Conservation (phyloP, 371 early-diverging fungal species). For the Capniomyces stellatus region DNA sequence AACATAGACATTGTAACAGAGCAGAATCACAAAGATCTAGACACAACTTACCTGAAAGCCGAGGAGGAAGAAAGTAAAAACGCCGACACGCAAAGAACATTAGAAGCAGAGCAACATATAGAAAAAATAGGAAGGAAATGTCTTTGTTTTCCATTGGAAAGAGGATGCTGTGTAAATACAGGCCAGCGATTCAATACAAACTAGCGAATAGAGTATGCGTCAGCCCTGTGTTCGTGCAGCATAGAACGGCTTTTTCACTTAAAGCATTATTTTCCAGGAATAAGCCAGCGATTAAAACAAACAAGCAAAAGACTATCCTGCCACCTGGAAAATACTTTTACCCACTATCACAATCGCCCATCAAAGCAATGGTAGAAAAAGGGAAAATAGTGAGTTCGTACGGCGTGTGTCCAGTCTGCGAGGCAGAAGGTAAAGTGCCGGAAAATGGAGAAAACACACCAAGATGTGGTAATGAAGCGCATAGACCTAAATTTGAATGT, state of each 20-base stretch:
- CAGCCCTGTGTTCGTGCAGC: too few relatives aligned
- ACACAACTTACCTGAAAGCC: too few relatives aligned
- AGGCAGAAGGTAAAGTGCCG: conserved; percentile 9
- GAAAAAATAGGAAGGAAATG: too few relatives aligned
- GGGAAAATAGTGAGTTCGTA: conserved; percentile 43
- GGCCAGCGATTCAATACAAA: too few relatives aligned
- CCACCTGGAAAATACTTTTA: background rate
- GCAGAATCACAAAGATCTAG: too few relatives aligned
- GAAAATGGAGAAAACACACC: background rate
- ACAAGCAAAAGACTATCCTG: background rate
- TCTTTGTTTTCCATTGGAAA: too few relatives aligned
- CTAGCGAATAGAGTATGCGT: too few relatives aligned
- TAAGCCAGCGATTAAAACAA: background rate
- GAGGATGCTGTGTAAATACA: too few relatives aligned
- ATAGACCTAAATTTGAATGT: conserved; percentile 42
- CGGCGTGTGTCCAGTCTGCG: conserved; percentile 58
- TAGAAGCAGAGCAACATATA: too few relatives aligned
- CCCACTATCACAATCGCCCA: conserved; percentile 46
- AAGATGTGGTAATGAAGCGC: background rate
- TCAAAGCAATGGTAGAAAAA: conserved; percentile 47
- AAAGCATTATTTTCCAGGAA: background rate
- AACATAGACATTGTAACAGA: too few relatives aligned
- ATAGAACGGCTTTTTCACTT: background rate
- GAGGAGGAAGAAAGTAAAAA: too few relatives aligned
- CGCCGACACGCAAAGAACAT: too few relatives aligned